Percentiles rank a stretch among this genome's conserved stretches.
Evolutionary conservation across 495 filamentous ascomycete species (phyloP).

Genomic region (Bathelium albidoporum): DNA sequence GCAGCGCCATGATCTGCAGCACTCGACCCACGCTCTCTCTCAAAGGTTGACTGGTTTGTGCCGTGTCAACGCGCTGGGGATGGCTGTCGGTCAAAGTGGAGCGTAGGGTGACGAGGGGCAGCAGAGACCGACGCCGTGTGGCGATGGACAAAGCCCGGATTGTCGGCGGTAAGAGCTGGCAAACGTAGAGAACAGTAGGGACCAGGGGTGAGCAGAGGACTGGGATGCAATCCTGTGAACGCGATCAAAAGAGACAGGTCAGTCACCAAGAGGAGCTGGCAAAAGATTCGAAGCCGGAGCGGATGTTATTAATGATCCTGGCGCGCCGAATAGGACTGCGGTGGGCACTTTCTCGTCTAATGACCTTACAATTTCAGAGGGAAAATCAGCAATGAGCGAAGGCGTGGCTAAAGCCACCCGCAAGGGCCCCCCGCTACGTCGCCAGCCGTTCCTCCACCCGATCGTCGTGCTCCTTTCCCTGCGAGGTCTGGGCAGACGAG

Average conservation of each 20-base stretch:
- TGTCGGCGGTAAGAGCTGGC: background rate
- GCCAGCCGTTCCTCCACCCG: background rate
- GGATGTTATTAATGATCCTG: background rate
- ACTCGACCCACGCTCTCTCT: background rate
- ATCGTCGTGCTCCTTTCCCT: background rate
- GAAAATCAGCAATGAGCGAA: background rate
- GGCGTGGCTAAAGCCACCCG: background rate
- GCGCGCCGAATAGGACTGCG: too few relatives aligned
- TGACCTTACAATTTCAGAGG: background rate
- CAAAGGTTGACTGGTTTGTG: background rate
- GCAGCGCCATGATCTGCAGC: background rate
- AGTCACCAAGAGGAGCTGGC: background rate
- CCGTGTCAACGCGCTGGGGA: background rate
- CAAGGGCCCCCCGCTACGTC: background rate
- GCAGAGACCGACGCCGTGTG: background rate
- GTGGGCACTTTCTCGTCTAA: background rate
- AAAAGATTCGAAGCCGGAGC: background rate
- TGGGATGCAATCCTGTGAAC: background rate
- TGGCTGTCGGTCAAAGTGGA: background rate
- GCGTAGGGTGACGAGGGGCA: constrained; percentile 1
- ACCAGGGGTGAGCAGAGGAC: background rate
- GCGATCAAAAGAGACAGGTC: background rate
- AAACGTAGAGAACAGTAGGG: too few relatives aligned
- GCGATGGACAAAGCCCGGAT: too few relatives aligned
- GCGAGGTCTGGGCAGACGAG: background rate